Percentiles rank a stretch among this genome's conserved stretches.
Evolutionary conservation across 2,329 filamentous ascomycete genomes (phyloP).

Genomic region (Botrytis fabae): DNA sequence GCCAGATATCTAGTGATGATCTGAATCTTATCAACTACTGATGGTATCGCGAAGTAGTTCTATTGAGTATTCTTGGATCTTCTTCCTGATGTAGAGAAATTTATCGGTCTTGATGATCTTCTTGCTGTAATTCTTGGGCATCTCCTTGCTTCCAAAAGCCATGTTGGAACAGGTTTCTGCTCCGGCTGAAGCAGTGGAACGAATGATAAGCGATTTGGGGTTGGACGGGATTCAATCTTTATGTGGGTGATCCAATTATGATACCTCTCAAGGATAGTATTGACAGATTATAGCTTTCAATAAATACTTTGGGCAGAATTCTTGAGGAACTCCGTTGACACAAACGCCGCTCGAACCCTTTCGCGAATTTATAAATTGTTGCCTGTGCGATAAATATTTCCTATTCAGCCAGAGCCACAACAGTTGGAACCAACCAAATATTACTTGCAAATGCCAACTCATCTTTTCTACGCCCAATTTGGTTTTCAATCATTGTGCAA

Average conservation of each 20-base stretch:
- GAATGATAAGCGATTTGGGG: not conserved
- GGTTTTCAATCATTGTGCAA: not conserved
- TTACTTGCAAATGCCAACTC: not conserved
- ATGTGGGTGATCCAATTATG: not conserved
- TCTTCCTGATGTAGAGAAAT: not conserved
- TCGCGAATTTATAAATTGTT: not conserved
- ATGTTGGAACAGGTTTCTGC: not conserved
- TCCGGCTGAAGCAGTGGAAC: not conserved
- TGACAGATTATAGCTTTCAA: conserved; percentile 34
- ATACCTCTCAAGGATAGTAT: not conserved
- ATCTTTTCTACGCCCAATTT: not conserved
- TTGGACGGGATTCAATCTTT: not conserved
- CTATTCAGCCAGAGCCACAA: not conserved
- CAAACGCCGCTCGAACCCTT: not conserved
- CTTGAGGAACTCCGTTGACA: not conserved
- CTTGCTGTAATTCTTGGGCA: not conserved
- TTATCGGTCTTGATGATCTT: not conserved
- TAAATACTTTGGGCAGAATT: not conserved
- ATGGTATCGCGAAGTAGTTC: not conserved
- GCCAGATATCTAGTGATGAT: not conserved
- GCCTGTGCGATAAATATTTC: not conserved
- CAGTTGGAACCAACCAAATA: not conserved
- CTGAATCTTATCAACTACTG: not conserved
- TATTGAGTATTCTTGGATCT: not conserved
- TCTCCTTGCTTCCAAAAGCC: not conserved